Percentiles rank a stretch among this genome's conserved stretches.
phyloP scores from a whole-genome alignment of 192 early-diverging fungal genomes.

The Phlyctochytrium arcticum region DNA sequence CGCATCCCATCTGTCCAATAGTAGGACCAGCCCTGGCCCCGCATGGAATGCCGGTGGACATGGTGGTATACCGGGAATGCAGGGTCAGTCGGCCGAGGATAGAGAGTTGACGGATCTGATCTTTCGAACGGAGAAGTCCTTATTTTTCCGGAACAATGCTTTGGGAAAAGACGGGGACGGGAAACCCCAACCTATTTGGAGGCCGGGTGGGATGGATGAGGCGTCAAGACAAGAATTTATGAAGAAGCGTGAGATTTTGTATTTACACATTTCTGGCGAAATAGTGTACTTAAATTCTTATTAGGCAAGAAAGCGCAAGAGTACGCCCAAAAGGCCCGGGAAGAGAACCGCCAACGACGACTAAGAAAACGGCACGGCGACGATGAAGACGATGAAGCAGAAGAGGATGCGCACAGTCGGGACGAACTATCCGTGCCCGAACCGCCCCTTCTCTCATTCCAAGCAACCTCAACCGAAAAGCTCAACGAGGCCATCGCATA shows the following conservation, averaged over 20 bases:
- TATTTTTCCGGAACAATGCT: too few relatives aligned
- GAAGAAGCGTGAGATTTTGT: background rate
- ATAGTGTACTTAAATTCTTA: background rate
- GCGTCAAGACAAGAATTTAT: background rate
- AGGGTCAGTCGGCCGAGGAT: too few relatives aligned
- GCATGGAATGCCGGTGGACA: too few relatives aligned
- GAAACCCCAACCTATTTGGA: background rate
- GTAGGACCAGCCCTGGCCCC: too few relatives aligned
- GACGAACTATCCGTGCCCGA: too few relatives aligned
- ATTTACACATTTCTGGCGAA: background rate
- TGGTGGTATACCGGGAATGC: too few relatives aligned
- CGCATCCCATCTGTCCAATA: too few relatives aligned
- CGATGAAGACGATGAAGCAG: background rate
- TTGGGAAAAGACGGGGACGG: too few relatives aligned
- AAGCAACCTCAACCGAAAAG: background rate
- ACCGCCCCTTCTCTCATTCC: too few relatives aligned
- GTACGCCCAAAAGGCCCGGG: background rate
- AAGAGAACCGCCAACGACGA: background rate
- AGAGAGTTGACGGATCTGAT: too few relatives aligned
- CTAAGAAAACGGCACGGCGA: background rate
- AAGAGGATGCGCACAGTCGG: background rate
- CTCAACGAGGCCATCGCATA: background rate
- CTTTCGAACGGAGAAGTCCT: too few relatives aligned
- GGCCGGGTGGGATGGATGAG: background rate
- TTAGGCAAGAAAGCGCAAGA: background rate